Conservation (phyloP, 176 grass and related monocot species). For the Pharus latifolius region DNA sequence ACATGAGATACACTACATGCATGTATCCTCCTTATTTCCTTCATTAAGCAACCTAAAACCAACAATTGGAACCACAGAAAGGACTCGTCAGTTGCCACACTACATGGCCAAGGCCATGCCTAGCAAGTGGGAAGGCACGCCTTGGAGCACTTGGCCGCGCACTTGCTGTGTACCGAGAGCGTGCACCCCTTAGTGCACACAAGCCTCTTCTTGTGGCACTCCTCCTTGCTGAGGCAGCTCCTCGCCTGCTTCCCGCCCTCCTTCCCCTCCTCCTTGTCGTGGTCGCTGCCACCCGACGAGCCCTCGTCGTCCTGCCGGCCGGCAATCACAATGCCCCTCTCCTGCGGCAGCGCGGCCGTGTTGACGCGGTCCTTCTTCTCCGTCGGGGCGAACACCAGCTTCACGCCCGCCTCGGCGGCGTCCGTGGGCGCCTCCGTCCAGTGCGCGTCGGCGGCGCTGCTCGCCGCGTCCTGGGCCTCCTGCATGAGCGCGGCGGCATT, state of each 20-base stretch:
- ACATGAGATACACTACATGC: neutral
- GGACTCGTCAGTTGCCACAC: neutral
- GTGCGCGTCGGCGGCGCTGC: neutral
- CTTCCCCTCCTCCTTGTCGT: constrained; percentile 20
- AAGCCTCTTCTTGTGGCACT: constrained; percentile 49
- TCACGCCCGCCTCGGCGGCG: neutral
- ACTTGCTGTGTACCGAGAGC: constrained; percentile 38
- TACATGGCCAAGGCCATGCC: neutral
- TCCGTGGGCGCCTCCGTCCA: neutral
- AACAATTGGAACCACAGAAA: neutral
- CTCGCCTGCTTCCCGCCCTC: constrained; percentile 26
- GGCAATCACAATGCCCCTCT: neutral
- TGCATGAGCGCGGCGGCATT: neutral
- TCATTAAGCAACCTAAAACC: neutral
- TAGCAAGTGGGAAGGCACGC: constrained; percentile 37
- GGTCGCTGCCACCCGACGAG: constrained; percentile 6
- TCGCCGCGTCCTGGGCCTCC: neutral
- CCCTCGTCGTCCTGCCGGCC: constrained; percentile 14
- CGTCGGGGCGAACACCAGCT: neutral
- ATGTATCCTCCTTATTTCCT: constrained; percentile 17
- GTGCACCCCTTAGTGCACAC: constrained; percentile 47
- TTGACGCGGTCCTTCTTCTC: neutral
- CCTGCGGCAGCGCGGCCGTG: neutral
- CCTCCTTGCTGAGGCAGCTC: constrained; percentile 41
- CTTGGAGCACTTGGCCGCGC: constrained; percentile 54